These are phyloP conservation scores for Strobilomyces dryophilus DNA, from an alignment of 768 basidiomycete species.

Conservation along the genomic window DNA sequence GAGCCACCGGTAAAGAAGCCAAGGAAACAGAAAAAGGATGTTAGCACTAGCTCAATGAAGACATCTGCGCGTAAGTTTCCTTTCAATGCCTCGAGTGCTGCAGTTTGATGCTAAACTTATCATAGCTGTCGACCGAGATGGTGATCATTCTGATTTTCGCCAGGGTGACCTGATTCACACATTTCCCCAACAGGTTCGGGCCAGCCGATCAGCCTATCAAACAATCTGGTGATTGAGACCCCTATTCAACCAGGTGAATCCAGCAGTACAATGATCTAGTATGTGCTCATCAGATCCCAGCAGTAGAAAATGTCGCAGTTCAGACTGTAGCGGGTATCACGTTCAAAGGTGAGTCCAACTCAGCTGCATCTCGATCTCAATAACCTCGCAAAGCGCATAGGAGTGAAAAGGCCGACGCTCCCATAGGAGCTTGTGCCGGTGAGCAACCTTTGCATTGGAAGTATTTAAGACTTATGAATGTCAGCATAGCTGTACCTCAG, in stretches of 20 bases:
- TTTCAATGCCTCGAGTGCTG: neutral
- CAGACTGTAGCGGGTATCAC: neutral
- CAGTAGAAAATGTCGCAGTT: neutral
- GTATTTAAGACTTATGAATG: conserved; percentile 15
- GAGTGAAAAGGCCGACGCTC: neutral
- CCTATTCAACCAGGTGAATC: conserved; percentile 12
- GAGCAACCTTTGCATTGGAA: conserved; percentile 6
- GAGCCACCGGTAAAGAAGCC: conserved; percentile 3
- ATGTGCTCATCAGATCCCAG: conserved; percentile 3
- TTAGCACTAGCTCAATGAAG: neutral
- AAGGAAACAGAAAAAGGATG: conserved; percentile 9
- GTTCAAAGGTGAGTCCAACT: conserved; percentile 9
- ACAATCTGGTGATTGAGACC: neutral
- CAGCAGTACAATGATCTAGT: neutral
- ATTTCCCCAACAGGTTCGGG: conserved; percentile 6
- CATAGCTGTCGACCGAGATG: conserved; percentile 2
- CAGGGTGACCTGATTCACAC: neutral
- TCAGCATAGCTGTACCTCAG: conserved; percentile 20
- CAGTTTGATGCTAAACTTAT: neutral
- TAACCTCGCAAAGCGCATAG: conserved; percentile 8
- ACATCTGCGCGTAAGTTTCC: conserved; percentile 12
- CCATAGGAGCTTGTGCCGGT: conserved; percentile 11
- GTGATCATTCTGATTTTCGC: conserved; percentile 1
- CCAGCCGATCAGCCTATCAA: neutral
- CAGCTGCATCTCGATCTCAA: neutral